Percentiles rank a stretch among this genome's conserved stretches.
Conservation (phyloP, 257 asterid species). For the Lycium ferocissimum region DNA sequence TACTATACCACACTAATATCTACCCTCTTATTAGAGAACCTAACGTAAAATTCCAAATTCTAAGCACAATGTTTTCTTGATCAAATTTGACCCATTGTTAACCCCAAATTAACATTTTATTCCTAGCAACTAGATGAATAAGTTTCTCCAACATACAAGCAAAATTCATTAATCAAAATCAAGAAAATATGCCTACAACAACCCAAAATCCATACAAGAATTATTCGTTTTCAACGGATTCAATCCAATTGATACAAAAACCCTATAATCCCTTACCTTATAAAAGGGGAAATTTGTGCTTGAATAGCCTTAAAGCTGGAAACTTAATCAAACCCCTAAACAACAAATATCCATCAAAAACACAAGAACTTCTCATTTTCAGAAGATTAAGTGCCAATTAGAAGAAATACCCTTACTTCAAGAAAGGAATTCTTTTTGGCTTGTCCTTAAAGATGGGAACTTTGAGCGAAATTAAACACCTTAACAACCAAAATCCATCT, state of each 20-base stretch:
- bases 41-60: not conserved
- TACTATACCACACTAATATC: slow-evolving; percentile 26
- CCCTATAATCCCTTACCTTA: not conserved
- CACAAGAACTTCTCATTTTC: not conserved
- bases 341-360: slow-evolving; percentile 6
- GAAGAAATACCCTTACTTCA: slow-evolving; percentile 35
- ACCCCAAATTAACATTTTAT: slow-evolving; percentile 24
- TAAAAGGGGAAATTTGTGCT: not conserved
- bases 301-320: slow-evolving; percentile 22
- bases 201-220: slow-evolving; percentile 25
- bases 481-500: slow-evolving; percentile 19
- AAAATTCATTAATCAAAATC: slow-evolving; percentile 16
- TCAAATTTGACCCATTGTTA: not conserved
- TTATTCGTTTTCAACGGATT: not conserved
- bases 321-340: not conserved
- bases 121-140: slow-evolving; percentile 16
- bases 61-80: slow-evolving; percentile 10
- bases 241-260: not conserved
- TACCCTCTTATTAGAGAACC: slow-evolving; percentile 23
- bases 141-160: not conserved
- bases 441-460: not conserved
- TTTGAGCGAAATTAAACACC: not conserved
- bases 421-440: not conserved
- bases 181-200: slow-evolving; percentile 13
- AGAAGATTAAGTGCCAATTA: not conserved